Evolutionary conservation across 202 grass and related monocot genomes (phyloP).

Genomic region (Bolboschoenoplectus hybrid): DNA sequence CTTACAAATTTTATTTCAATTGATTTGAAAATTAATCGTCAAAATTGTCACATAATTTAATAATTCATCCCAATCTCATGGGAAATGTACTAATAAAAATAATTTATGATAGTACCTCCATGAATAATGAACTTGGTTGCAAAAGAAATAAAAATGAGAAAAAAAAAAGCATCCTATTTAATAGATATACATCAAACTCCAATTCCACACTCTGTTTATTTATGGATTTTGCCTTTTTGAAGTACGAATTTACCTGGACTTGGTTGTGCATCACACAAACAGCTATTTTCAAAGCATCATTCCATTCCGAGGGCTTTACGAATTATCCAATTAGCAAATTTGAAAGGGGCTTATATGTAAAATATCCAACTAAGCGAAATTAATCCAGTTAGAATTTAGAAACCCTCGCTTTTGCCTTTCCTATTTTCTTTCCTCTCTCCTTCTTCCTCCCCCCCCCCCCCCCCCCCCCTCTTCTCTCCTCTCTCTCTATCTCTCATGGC

Average conservation of each 20-base stretch:
- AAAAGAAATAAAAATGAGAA: too few species aligned
- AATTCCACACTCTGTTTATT: background rate
- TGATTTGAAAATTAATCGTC: too few species aligned
- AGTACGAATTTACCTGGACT: background rate
- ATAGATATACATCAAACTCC: background rate
- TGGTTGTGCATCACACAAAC: background rate
- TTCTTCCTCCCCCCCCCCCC: background rate
- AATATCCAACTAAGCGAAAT: background rate
- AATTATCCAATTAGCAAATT: background rate
- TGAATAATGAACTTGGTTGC: too few species aligned
- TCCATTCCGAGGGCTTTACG: background rate
- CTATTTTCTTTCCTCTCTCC: background rate
- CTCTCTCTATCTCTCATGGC: slow-evolving; percentile 18
- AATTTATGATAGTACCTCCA: too few species aligned
- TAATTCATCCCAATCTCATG: too few species aligned
- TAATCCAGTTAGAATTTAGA: background rate
- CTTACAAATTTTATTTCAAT: too few species aligned
- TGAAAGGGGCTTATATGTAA: background rate
- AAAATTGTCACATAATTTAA: too few species aligned
- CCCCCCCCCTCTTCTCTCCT: background rate
- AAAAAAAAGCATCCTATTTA: too few species aligned
- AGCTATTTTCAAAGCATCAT: background rate
- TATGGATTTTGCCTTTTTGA: background rate
- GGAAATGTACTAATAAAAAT: too few species aligned
- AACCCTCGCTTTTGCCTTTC: background rate